These are phyloP conservation scores for Microcyclosporella mali DNA, from an alignment of 2,329 filamentous ascomycete species.

Conservation along the genomic window DNA sequence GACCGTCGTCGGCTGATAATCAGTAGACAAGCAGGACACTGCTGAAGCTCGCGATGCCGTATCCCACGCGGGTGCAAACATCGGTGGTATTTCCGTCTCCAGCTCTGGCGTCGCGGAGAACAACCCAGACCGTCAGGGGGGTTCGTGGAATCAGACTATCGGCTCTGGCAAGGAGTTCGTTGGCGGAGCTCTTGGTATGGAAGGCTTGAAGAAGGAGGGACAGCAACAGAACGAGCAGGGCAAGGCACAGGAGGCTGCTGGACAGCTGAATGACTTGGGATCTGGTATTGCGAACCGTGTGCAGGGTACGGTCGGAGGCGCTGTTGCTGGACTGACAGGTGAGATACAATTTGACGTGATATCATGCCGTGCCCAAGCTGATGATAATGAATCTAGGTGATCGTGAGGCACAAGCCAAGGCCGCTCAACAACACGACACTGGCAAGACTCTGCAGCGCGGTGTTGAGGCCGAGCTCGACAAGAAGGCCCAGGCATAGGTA, in stretches of 20 bases:
- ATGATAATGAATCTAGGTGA: slow-evolving; percentile 7
- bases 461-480: slow-evolving; percentile 73
- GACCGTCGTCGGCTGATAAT: not conserved
- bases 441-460: slow-evolving; percentile 82
- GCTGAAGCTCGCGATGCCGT: slow-evolving; percentile 63
- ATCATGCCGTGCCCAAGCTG: not conserved
- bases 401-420: slow-evolving; percentile 51
- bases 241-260: slow-evolving; percentile 73
- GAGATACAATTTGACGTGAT: slow-evolving; percentile 26
- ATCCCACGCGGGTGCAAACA: slow-evolving; percentile 67
- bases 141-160: slow-evolving; percentile 83
- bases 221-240: slow-evolving; percentile 72
- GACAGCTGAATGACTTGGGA: slow-evolving; percentile 70
- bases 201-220: slow-evolving; percentile 68
- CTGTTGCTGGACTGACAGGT: slow-evolving; percentile 66
- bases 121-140: slow-evolving; percentile 62
- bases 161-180: slow-evolving; percentile 77
- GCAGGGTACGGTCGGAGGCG: slow-evolving; percentile 58
- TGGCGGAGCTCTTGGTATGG: slow-evolving; percentile 68
- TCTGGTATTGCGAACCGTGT: slow-evolving; percentile 49
- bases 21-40: slow-evolving; percentile 54
- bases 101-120: slow-evolving; percentile 67
- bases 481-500: slow-evolving; percentile 46
- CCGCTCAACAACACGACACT: slow-evolving; percentile 64
- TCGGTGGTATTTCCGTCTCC: slow-evolving; percentile 66